Conservation (phyloP, 768 basidiomycete genomes). For the Tricholoma sp. region DNA sequence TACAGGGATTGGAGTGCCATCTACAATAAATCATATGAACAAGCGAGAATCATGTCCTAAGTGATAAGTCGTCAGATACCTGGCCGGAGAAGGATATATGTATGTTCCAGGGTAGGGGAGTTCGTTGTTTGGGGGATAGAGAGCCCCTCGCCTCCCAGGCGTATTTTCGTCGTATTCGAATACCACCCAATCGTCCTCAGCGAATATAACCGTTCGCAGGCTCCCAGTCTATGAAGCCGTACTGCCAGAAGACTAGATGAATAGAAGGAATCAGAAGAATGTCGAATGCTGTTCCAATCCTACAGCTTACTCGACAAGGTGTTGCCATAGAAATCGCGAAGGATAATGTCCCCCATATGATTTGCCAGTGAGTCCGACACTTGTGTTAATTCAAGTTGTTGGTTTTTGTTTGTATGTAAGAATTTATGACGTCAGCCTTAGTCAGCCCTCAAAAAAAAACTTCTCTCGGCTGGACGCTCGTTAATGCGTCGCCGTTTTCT, state of each 20-base stretch:
- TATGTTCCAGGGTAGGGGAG: slow-evolving; percentile 7
- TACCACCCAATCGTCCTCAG: slow-evolving; percentile 7
- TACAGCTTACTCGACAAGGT: neutral
- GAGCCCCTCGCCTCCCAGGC: neutral
- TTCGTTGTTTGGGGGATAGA: slow-evolving; percentile 3
- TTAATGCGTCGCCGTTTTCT: no score
- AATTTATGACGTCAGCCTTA: no score
- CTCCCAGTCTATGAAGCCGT: slow-evolving; percentile 14
- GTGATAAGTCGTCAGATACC: slow-evolving; percentile 1
- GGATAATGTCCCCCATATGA: neutral
- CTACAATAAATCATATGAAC: slow-evolving; percentile 6
- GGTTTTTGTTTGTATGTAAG: no score
- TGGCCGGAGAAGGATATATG: slow-evolving; percentile 1
- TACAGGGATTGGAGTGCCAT: slow-evolving; percentile 4
- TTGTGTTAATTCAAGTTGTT: no score
- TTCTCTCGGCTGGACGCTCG: no score
- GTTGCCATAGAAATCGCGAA: neutral
- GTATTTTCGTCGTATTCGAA: slow-evolving; percentile 7
- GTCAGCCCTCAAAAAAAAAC: no score
- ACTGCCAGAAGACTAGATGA: slow-evolving; percentile 16
- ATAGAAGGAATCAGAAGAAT: neutral
- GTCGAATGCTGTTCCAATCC: neutral
- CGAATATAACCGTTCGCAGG: slow-evolving; percentile 8
- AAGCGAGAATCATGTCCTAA: slow-evolving; percentile 4
- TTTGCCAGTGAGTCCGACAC: no score